Base-by-base conservation (phyloP, 2,329 filamentous ascomycete genomes). In the Chrysoporthe cubensis region DNA sequence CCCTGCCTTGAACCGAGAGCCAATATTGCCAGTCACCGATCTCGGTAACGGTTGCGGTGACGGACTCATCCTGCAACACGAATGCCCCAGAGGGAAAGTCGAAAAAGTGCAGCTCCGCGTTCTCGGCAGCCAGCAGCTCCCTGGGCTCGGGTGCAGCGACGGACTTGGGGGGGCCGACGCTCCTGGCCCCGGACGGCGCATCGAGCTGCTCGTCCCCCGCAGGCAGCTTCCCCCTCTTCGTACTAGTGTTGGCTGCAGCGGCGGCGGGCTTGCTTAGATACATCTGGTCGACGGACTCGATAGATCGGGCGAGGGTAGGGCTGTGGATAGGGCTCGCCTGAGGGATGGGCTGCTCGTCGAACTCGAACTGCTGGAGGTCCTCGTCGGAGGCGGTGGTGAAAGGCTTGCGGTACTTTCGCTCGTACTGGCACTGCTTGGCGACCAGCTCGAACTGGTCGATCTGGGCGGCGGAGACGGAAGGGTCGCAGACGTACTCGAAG, bases 401-500 rank as follows among this genome's bases (percentile, higher is more conserved):
- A 50, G 88, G 90, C 75, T 90, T 91, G 71, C 93, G 88, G 79
- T 96, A 96, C 79, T 97, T 98, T 75, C 95, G 88, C 82, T 99
- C 96, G 90, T 96, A 99, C 80, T 99, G 96, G 78, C 96, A 97
- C 87, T 97, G 90, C 67, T 92, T 87, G 8, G 96, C 92, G 64
- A 93, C 90, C 65, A 91, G 85, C 75, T 95, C 89, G 78, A 99
- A 98, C 18, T 90, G 88, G 58, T 90, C 85, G 34, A 96, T 90
- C 73, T 94, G 91, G 60, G 88, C 85, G 2, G 88, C 82, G 40
- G 89, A 83, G 54, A 91, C 87, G 14, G 90, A 89, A 50, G 84
- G 78, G 80, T 98, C 96, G 82, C 94, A 98, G 71, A 99, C 92
- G 77, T 98, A 99, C 79, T 99, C 95, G 85, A 93, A 99, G n/a